Evolutionary conservation across 1,139 yeast species (phyloP), one percentile per base, ranked within the genome.

Genomic region (Sugiyamaella paludigena): DNA sequence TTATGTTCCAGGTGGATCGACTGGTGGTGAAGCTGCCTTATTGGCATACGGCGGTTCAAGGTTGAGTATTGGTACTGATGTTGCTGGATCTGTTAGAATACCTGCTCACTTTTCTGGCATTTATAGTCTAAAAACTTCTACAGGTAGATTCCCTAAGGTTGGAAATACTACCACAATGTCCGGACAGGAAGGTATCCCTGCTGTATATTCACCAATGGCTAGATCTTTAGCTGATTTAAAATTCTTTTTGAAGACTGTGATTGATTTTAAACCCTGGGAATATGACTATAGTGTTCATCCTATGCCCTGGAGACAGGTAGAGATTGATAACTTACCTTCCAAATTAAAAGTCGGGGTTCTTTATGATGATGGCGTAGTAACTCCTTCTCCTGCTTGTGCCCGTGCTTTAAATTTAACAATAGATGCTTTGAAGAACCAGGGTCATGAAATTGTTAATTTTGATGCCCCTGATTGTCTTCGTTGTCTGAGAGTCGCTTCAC

Each of bases 231-330:
- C 76, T 10, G 95, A 87, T 62, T 67, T 87, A 55, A 78, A 79
- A 29, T 78, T 77, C 54, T 79, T 84, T 68, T 75, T 83, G 72
- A 78, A 78, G 57, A 63, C 73, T 16, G 72, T 78, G 53, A 71
- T 82, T 48, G 78, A 75, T 54, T 71, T 74, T 57, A 72, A 82
- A 63, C 91, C 92, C 16, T 84, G 91, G 89, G 70, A 74, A 40
- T 68, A 68, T 43, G 94, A 86, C 65, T 77, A 78, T 51, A 70
- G 74, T 49, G 67, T 74, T 45, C 66, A 79, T 44, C 81, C 79
- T 47, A 61, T 81, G 53, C 84, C 84, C 19, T 85, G 92, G 91
- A 75, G 79, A 58, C 70, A 69, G 5, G 67, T 64, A 19, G 71
- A 70, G 10, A 19, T 19, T 19, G 24, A 36, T 34, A 29, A 28